Evolutionary conservation across 2,329 filamentous ascomycete genomes (phyloP).

Genomic region (Parasarocladium wereldwijsianum): DNA sequence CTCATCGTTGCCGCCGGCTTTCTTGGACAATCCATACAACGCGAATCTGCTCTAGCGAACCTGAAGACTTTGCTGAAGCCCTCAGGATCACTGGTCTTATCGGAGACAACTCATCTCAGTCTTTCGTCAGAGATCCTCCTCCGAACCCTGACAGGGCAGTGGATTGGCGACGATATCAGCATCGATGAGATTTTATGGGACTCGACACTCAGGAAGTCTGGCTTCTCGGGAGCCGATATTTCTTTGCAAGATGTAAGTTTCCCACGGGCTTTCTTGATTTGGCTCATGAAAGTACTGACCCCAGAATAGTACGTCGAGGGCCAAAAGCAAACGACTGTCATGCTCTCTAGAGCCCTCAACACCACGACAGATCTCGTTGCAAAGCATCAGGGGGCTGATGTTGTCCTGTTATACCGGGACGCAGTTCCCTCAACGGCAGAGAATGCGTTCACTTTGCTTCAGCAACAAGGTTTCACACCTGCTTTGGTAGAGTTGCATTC

Average conservation of each 20-base stretch:
- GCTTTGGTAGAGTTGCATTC: conserved; percentile 1
- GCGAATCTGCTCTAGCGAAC: conserved; percentile 11
- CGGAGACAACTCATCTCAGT: conserved; percentile 8
- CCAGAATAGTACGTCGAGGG: background rate
- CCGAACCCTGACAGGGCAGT: conserved; percentile 7
- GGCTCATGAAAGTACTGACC: background rate
- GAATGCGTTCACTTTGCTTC: background rate
- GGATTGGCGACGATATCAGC: conserved; percentile 10
- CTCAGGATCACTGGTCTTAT: conserved; percentile 10
- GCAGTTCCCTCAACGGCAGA: background rate
- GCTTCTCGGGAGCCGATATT: conserved; percentile 4
- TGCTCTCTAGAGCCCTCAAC: background rate
- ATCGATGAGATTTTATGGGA: conserved; percentile 1
- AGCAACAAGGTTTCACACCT: background rate
- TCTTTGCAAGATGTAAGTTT: conserved; percentile 1
- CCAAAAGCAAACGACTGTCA: background rate
- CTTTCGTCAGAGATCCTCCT: conserved; percentile 1
- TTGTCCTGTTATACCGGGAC: conserved; percentile 1
- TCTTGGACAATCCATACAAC: conserved; percentile 13
- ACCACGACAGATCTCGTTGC: background rate
- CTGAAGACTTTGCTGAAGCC: conserved; percentile 11
- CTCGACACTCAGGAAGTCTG: background rate
- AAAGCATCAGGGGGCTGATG: background rate
- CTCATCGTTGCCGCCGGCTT: conserved; percentile 16
- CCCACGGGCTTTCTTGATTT: background rate